These are phyloP conservation scores for Candida khao-thaluensis DNA, from an alignment of 805 yeast species.

Conservation along the genomic window DNA sequence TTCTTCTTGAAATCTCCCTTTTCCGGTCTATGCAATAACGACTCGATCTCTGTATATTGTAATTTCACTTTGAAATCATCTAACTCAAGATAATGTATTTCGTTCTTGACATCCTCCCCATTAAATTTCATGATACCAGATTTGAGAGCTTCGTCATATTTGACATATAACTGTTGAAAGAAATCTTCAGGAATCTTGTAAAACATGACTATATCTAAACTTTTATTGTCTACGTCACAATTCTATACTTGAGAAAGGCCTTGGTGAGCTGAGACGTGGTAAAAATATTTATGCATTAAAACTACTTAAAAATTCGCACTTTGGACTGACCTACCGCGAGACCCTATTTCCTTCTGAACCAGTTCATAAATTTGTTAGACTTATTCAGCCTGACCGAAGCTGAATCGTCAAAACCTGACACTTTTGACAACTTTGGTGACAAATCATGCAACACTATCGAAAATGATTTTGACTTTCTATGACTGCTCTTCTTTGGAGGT, in stretches of 20 bases:
- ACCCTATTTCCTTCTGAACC: conserved; percentile 24
- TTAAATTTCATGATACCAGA: conserved; percentile 50
- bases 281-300: not conserved
- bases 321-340: too few species aligned
- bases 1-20: conserved; percentile 44
- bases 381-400: conserved; percentile 14
- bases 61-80: conserved; percentile 19
- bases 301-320: not conserved
- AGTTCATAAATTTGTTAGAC: conserved; percentile 21
- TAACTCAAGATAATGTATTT: conserved; percentile 23
- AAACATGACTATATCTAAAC: too few species aligned
- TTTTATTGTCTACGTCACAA: too few species aligned
- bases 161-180: conserved; percentile 29
- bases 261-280: not conserved
- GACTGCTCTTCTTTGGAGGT: conserved; percentile 12
- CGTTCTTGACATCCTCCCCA: conserved; percentile 42
- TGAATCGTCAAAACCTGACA: conserved; percentile 13
- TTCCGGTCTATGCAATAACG: conserved; percentile 41
- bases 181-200: conserved; percentile 40
- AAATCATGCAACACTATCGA: conserved; percentile 21
- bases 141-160: conserved; percentile 49
- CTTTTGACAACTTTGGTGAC: conserved; percentile 18
- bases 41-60: conserved; percentile 31
- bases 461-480: conserved; percentile 23
- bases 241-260: too few species aligned